A percentile compares a stretch with the other conserved stretches of the same genome.
These are phyloP conservation scores for Lachancea fermentati DNA, from an alignment of 805 yeast genomes.

Conservation along the genomic window DNA sequence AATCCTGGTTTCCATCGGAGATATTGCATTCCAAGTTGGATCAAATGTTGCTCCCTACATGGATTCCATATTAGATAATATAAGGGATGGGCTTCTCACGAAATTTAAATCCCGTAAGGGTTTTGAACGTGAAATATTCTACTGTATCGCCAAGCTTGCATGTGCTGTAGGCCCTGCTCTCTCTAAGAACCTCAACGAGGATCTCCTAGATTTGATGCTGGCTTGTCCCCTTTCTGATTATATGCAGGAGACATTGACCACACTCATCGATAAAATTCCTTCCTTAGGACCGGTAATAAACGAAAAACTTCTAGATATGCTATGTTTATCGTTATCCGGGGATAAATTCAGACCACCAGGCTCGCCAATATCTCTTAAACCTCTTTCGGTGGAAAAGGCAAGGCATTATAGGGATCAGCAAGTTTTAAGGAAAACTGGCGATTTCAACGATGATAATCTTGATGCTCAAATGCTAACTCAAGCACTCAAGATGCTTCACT, in stretches of 20 bases:
- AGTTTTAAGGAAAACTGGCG: constrained; percentile 63
- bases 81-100: constrained; percentile 66
- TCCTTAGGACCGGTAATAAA: constrained; percentile 71
- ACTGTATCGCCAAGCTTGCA: constrained; percentile 82
- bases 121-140: constrained; percentile 79
- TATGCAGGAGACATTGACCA: constrained; percentile 68
- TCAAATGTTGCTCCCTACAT: constrained; percentile 82
- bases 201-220: constrained; percentile 70
- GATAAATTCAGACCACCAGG: constrained; percentile 80
- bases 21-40: constrained; percentile 68
- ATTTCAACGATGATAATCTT: constrained; percentile 37
- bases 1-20: constrained; percentile 76
- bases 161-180: constrained; percentile 89
- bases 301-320: constrained; percentile 59
- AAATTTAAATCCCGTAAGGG: constrained; percentile 55
- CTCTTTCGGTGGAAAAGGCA: constrained; percentile 61
- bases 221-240: constrained; percentile 80
- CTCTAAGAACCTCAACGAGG: constrained; percentile 80
- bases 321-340: constrained; percentile 77
- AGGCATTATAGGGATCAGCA: constrained; percentile 70
- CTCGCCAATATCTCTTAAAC: constrained; percentile 60
- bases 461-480: constrained; percentile 58
- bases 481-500: constrained; percentile 70
- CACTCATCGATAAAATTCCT: constrained; percentile 68
- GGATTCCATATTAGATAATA: constrained; percentile 78